Conservation (phyloP, 139 green algal genomes). For the Tetradesmus obliquus region DNA sequence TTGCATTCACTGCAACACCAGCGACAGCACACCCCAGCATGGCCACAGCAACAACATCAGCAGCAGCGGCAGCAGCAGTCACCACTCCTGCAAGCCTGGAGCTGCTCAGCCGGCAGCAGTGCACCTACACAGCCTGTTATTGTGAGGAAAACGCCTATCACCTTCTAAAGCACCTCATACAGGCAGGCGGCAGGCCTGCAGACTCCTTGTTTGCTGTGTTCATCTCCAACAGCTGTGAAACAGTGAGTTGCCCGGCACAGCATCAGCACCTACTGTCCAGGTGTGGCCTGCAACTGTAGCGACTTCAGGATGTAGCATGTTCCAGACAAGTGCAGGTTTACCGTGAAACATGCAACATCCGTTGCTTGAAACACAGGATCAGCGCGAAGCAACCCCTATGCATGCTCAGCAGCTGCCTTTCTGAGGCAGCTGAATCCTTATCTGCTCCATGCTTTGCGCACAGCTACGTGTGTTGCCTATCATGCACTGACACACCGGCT, state of each 20-base stretch:
- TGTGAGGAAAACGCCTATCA: conserved; percentile 65
- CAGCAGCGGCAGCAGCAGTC: background rate
- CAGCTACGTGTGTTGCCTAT: too few species aligned
- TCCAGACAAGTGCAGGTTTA: too few species aligned
- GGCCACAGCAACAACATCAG: background rate
- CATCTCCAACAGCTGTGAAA: conserved; percentile 53
- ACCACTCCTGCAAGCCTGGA: background rate
- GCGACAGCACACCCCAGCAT: background rate
- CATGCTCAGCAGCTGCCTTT: too few species aligned
- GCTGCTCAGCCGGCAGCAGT: conserved; percentile 14
- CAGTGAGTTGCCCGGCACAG: conserved; percentile 26
- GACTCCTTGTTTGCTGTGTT: conserved; percentile 51
- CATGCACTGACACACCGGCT: too few species aligned
- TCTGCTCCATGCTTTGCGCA: too few species aligned
- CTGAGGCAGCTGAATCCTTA: too few species aligned
- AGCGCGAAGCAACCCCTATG: too few species aligned
- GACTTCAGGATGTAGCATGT: too few species aligned
- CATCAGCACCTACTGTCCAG: background rate
- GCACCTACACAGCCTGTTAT: conserved; percentile 60
- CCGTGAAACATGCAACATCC: too few species aligned
- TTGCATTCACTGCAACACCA: background rate
- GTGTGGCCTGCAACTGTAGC: background rate
- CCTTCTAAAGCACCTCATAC: conserved; percentile 30
- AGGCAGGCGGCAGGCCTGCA: background rate
- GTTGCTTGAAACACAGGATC: too few species aligned